phyloP scores from a whole-genome alignment of 495 filamentous ascomycete species.

The Penicillium silybi region DNA sequence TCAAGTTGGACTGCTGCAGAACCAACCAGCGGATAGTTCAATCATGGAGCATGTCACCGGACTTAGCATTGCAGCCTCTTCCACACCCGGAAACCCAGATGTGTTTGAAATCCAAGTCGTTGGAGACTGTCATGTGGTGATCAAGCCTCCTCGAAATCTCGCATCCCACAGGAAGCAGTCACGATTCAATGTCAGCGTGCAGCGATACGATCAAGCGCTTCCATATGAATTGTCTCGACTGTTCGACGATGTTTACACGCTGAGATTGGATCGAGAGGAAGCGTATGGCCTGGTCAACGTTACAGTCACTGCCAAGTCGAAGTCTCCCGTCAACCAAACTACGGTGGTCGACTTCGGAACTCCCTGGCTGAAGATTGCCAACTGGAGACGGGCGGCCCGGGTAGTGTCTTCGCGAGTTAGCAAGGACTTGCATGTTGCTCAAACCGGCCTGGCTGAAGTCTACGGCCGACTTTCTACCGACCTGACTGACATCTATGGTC shows the following conservation, averaged over 20 bases:
- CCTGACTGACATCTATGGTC: slow-evolving; percentile 40
- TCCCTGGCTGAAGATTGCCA: slow-evolving; percentile 56
- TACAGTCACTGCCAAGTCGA: slow-evolving; percentile 50
- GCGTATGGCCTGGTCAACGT: slow-evolving; percentile 57
- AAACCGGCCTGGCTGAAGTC: slow-evolving; percentile 38
- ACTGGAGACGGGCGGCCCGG: slow-evolving; percentile 51
- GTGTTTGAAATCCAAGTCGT: slow-evolving; percentile 59
- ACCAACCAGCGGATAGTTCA: slow-evolving; percentile 7
- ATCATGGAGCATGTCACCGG: slow-evolving; percentile 18
- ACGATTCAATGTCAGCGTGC: slow-evolving; percentile 50
- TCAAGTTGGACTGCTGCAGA: slow-evolving; percentile 14
- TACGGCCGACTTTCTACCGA: slow-evolving; percentile 47
- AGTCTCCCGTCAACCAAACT: slow-evolving; percentile 49
- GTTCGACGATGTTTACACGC: slow-evolving; percentile 56
- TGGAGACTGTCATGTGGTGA: slow-evolving; percentile 57
- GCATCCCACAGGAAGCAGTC: slow-evolving; percentile 44
- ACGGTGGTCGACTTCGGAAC: slow-evolving; percentile 58
- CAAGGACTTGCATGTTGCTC: slow-evolving; percentile 40
- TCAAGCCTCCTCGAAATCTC: slow-evolving; percentile 53
- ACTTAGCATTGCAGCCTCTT: slow-evolving; percentile 13
- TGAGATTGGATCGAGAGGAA: slow-evolving; percentile 55
- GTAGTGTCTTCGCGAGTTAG: slow-evolving; percentile 39
- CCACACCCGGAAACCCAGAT: slow-evolving; percentile 19
- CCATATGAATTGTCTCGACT: slow-evolving; percentile 48
- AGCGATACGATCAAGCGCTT: slow-evolving; percentile 39